Base-by-base conservation (phyloP, 2,329 filamentous ascomycete species). In the Sporothrix sp. region DNA sequence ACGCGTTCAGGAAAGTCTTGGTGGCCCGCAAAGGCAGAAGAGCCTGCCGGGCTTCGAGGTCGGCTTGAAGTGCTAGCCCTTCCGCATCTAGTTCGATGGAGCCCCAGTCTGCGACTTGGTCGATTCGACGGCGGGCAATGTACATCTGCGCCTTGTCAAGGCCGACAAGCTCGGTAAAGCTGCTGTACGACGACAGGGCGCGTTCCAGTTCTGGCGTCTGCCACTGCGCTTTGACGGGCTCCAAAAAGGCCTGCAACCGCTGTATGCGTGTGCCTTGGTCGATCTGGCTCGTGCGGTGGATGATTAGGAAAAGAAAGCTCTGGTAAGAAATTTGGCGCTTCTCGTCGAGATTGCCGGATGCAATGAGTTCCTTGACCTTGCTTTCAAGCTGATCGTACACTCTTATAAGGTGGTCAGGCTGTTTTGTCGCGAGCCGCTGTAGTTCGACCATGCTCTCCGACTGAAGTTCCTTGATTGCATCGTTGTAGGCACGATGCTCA, bases 241-340 rank as follows among this genome's bases (percentile, higher is more conserved):
- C 76, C 45, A 97, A 75, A 64, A 97, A 95, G 13, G 78, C 75
- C 50, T 80, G 71, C 27, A 98, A 71, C 52, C 87, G 84, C 51
- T 79, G 72, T 48, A 90, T 73, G 53, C 90, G 85, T 32, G 79
- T 68, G n/a, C 74, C 72, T 16, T 77, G 74, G 57, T 94, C 84
- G 30, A 97, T 75, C 38, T 81, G 82, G 20, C 76, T 82, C 32
- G 88, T 82, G 53, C 93, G 87, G 66, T 97, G 91, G 59, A 93
- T 84, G 55, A 98, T 93, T 53, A 95, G 93, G 64, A 98, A 94
- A 1, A 97, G 73, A 56, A 97, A 91, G 9, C 89, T 91, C 58
- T 82, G 86, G 60, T 94, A 90, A 2, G 90, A 87, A 61, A 93
- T 83, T 52, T 87, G 81, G 28, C 90, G 79, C 61, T 90, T 88